Evolutionary conservation across 169 alveolate species (phyloP), one percentile per base, ranked within the genome.

Genomic region (Toxoplasma gondii): DNA sequence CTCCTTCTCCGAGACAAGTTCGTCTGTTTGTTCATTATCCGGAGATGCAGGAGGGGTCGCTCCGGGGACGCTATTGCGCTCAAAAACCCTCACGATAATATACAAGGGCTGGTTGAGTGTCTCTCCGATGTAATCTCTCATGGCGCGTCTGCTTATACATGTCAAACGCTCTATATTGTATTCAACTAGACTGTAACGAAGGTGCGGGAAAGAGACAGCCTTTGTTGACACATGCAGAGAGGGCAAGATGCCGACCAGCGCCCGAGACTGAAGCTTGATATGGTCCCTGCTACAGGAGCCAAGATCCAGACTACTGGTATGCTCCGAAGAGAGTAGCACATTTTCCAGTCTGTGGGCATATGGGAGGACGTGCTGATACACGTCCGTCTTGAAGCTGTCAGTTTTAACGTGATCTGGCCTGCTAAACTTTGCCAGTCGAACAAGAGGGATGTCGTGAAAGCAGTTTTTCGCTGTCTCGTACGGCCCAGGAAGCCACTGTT

Each of bases 401-500:
- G 90, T 45, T 82, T 82, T 82, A 0, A 38, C 5, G 31, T 82
- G 90, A 49, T 82, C 90, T 7, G n/a, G 54, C 69, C 90, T 24
- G 90, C 90, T 82, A 49, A 27, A 82, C 67, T 82, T 82, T 17
- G 90, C 90, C 39, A 82, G 41, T 19, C 90, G 90, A 31, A 43
- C 90, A 12, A 82, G 90, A 12, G 90, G 90, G 69, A 82, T n/a
- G 9, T 36, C 67, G 38, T 82, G 90, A 24, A 39, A 41, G 41
- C 69, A 82, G 38, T 43, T 41, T 16, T 36, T 82, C 39, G 90
- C 90, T 29, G 90, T 45, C 69, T 39, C 90, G 90, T 82, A 41
- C 29, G 90, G 69, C n/a, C 90, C 90, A 39, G 90, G 90, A 24
- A 82, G 90, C 90, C 90, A 82, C 36, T 82, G 90, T n/a, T 82